These are phyloP conservation scores for Lophiotrema nucula DNA, from an alignment of 495 filamentous ascomycete species.

Conservation along the genomic window DNA sequence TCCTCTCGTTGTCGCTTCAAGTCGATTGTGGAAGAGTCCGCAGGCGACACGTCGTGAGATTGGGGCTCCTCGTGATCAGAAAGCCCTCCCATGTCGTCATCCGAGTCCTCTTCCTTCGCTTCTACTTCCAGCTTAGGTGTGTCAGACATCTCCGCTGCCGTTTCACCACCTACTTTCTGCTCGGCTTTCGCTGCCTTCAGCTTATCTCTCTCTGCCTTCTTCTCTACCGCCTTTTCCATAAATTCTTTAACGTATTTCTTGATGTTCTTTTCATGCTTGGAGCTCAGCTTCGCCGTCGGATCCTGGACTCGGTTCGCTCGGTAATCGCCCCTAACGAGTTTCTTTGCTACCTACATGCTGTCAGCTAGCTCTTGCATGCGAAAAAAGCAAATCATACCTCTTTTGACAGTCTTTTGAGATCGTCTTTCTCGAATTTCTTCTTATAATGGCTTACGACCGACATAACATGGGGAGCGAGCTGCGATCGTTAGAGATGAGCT, in stretches of 20 bases:
- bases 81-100: slow-evolving; percentile 49
- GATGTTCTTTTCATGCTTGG: slow-evolving; percentile 76
- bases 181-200: slow-evolving; percentile 58
- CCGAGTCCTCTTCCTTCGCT: slow-evolving; percentile 32
- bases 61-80: slow-evolving; percentile 54
- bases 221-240: slow-evolving; percentile 79
- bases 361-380: not conserved
- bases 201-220: slow-evolving; percentile 68
- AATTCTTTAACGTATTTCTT: slow-evolving; percentile 78
- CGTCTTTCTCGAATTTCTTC: slow-evolving; percentile 78
- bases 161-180: slow-evolving; percentile 35
- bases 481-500: slow-evolving; percentile 1
- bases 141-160: not conserved
- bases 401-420: slow-evolving; percentile 83
- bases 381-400: slow-evolving; percentile 53
- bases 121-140: slow-evolving; percentile 23
- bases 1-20: slow-evolving; percentile 64
- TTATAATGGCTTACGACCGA: slow-evolving; percentile 82
- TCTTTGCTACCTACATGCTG: slow-evolving; percentile 63
- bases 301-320: slow-evolving; percentile 81
- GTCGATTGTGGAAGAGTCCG: slow-evolving; percentile 41
- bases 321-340: slow-evolving; percentile 83
- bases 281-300: slow-evolving; percentile 67
- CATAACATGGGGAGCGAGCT: slow-evolving; percentile 83
- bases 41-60: slow-evolving; percentile 21